phyloP scores from a whole-genome alignment of 805 yeast genomes.

The Priceomyces medius region DNA sequence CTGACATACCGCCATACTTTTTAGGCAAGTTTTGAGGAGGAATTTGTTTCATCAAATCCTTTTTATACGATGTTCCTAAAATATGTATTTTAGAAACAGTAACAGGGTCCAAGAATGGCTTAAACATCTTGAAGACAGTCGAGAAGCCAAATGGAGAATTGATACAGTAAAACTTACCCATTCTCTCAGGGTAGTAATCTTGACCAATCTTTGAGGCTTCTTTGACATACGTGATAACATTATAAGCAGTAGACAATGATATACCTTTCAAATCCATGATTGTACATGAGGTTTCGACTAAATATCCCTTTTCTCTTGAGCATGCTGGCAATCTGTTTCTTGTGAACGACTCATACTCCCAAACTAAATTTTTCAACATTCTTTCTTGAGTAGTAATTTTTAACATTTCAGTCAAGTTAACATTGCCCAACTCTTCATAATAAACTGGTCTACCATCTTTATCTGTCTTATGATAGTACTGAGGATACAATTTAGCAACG shows the following conservation, averaged over 20 bases:
- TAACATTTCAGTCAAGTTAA: slow-evolving; percentile 86
- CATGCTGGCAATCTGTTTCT: slow-evolving; percentile 89
- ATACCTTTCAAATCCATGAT: slow-evolving; percentile 94
- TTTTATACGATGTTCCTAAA: slow-evolving; percentile 72
- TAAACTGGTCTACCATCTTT: slow-evolving; percentile 96
- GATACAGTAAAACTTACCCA: slow-evolving; percentile 95
- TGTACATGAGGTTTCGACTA: slow-evolving; percentile 95
- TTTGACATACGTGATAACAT: slow-evolving; percentile 82
- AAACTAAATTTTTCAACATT: slow-evolving; percentile 91
- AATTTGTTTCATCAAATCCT: slow-evolving; percentile 85
- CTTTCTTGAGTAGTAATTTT: slow-evolving; percentile 93
- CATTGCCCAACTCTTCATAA: slow-evolving; percentile 89
- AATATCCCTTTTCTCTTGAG: slow-evolving; percentile 71
- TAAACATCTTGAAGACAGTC: slow-evolving; percentile 86
- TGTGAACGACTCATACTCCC: slow-evolving; percentile 95
- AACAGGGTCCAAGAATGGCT: slow-evolving; percentile 95
- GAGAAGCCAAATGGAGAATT: slow-evolving; percentile 98
- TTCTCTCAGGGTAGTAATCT: slow-evolving; percentile 97
- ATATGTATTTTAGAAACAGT: slow-evolving; percentile 94
- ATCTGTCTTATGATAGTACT: slow-evolving; percentile 95
- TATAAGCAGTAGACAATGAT: slow-evolving; percentile 77
- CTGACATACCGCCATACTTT: slow-evolving; percentile 84
- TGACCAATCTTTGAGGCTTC: slow-evolving; percentile 95
- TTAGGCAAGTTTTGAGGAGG: slow-evolving; percentile 89
- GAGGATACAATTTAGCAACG: slow-evolving; percentile 90